Base-by-base conservation (phyloP, 2,329 filamentous ascomycete genomes). In the Gaeumannomyces tritici region DNA sequence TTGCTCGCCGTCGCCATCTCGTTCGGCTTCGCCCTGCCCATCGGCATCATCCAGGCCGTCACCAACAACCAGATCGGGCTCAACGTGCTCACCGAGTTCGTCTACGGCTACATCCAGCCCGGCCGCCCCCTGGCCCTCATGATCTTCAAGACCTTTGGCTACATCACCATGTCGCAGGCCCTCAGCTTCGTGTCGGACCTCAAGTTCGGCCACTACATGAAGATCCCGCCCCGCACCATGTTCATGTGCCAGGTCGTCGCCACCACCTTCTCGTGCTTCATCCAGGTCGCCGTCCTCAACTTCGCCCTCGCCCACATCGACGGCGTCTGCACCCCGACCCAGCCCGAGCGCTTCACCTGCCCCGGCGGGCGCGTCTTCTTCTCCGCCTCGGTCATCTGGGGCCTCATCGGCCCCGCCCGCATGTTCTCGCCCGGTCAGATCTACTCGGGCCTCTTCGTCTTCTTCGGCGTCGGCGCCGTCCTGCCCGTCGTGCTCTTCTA, bases 191-290 rank as follows among this genome's bases (percentile, higher is more conserved):
- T 85, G 13, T 78, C 83, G 9, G 87, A 89, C 68, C 77, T 89
- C 65, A 89, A 89, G 69, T 84, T 89, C 57, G 87, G 84, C 6
- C 88, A 90, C 70, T 90, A 90, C 76, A 89, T 90, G 86, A 86
- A 86, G 72, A 84, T 85, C 12, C 86, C 87, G 0, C 86, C 85
- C 18, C 78, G 84, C 24, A 86, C 83, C 21, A 87, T 88, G 76
- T 89, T 89, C 73, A 79, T 82, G 73, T 79, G 80, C 5, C 87
- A 89, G 70, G 80, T 89, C 4, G 80, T 87, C 1, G 86, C 87
- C 9, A 88, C 86, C 0, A 82, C 87, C 0, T 80, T 88, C 69
- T 86, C 85, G 0, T 88, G 84, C 72, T 80, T 89, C 65, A 82
- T 89, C 54, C 87, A 89, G 70, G 80, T 89, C 62, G 72, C 79